Conservation (phyloP, 345 rosid genomes). For the Populus tremula region DNA sequence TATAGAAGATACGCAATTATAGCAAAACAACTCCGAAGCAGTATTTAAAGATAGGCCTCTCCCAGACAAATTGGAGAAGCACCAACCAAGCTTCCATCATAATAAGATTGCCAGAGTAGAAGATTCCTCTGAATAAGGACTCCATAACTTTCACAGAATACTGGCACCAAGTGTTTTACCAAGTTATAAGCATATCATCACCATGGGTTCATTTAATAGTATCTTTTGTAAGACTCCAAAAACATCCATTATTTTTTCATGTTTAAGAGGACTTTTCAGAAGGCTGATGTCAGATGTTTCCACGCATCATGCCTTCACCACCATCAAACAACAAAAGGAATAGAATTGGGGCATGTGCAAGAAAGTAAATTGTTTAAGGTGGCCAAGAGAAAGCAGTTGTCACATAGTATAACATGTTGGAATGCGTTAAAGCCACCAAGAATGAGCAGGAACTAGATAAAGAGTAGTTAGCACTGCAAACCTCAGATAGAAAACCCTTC, state of each 20-base stretch:
- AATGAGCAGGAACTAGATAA: background rate
- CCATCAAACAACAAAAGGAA: background rate
- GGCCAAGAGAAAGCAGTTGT: background rate
- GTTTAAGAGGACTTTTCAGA: background rate
- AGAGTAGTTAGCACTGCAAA: slow-evolving; percentile 29
- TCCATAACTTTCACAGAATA: background rate
- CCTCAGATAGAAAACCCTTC: slow-evolving; percentile 67
- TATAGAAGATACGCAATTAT: background rate
- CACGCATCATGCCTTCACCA: background rate
- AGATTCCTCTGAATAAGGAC: background rate
- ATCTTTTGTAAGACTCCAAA: background rate
- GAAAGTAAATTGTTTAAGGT: background rate
- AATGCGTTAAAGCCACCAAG: background rate
- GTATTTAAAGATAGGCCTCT: background rate
- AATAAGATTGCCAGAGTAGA: background rate
- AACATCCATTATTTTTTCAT: background rate
- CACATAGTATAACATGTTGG: background rate
- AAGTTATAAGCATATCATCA: background rate
- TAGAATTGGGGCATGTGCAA: background rate
- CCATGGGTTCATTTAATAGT: background rate
- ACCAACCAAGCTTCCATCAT: background rate
- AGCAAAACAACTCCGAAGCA: background rate
- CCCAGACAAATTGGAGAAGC: slow-evolving; percentile 1
- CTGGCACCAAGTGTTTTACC: background rate
- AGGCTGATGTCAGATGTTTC: background rate